These are phyloP conservation scores for Aspergillus phoenicis DNA, from an alignment of 2,329 filamentous ascomycete species.

Conservation along the genomic window DNA sequence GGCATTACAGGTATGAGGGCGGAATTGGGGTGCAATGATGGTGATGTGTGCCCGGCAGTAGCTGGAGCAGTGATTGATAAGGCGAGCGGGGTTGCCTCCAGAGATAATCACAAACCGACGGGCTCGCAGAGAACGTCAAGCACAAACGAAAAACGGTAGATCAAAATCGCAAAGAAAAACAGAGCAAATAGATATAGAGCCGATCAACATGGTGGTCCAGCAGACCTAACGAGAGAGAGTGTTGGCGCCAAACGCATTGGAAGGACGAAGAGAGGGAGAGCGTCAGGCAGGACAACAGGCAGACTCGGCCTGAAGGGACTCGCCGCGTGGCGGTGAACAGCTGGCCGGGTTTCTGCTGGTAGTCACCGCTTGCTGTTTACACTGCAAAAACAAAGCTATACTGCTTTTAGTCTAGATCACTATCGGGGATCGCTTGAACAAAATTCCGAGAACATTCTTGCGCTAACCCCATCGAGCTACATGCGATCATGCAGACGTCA, in stretches of 20 bases:
- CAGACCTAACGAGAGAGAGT: conserved; percentile 15
- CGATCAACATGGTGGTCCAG: conserved; percentile 27
- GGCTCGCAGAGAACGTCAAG: background rate
- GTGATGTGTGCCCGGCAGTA: background rate
- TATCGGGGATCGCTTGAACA: background rate
- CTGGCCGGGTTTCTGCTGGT: conserved; percentile 7
- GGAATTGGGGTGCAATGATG: background rate
- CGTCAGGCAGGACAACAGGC: conserved; percentile 1
- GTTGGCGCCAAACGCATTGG: conserved; percentile 17
- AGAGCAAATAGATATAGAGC: conserved; percentile 8
- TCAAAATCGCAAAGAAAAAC: background rate
- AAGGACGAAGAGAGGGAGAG: conserved; percentile 9
- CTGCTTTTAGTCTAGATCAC: background rate
- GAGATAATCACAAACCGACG: conserved; percentile 1
- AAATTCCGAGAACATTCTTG: background rate
- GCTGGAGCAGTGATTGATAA: conserved; percentile 7
- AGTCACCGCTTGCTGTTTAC: conserved; percentile 14
- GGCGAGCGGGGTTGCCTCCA: conserved; percentile 6
- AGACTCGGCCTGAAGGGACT: conserved; percentile 16
- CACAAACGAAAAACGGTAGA: conserved; percentile 11
- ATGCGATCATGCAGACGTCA: conserved; percentile 7
- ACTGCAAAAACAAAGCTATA: background rate
- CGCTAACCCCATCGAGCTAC: background rate
- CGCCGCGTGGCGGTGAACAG: conserved; percentile 22
- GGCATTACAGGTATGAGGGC: conserved; percentile 31